Evolutionary conservation across 75 land plant genomes (phyloP).

Genomic region (Sequoia sempervirens): DNA sequence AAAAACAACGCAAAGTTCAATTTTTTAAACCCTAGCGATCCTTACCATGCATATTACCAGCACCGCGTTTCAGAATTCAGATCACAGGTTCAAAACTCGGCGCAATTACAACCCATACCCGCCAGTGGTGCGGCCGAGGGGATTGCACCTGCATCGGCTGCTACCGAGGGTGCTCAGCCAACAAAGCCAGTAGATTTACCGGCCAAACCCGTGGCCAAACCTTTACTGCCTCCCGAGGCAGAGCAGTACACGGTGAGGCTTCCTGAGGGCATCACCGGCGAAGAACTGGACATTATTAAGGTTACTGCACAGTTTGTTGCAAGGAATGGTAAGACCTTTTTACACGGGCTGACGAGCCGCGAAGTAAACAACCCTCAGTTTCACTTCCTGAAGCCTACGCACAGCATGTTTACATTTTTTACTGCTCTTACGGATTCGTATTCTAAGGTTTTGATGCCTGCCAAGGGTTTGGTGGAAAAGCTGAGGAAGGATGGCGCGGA

Average conservation of each 20-base stretch:
- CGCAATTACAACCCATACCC: constrained; percentile 27
- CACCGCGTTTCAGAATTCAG: constrained; percentile 74
- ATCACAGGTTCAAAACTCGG: constrained; percentile 42
- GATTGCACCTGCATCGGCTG: constrained; percentile 12
- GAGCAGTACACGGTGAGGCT: constrained; percentile 87
- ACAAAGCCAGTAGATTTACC: constrained; percentile 21
- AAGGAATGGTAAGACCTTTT: constrained; percentile 78
- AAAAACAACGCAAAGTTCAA: constrained; percentile 86
- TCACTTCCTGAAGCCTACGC: constrained; percentile 83
- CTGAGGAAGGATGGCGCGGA: constrained; percentile 51
- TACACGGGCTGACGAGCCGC: constrained; percentile 65
- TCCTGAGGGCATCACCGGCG: constrained; percentile 87
- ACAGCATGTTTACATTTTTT: constrained; percentile 91
- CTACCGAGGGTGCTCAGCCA: constrained; percentile 21
- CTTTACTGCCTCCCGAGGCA: constrained; percentile 82
- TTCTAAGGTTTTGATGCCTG: constrained; percentile 90
- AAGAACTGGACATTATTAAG: constrained; percentile 91
- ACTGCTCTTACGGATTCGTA: constrained; percentile 84
- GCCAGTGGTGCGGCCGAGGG: constrained; percentile 7
- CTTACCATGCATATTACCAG: constrained; percentile 95
- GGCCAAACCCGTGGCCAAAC: constrained; percentile 44
- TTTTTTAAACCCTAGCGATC: constrained; percentile 74
- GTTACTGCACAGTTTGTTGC: constrained; percentile 97
- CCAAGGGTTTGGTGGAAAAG: constrained; percentile 76
- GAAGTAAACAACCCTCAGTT: constrained; percentile 78